Conservation (phyloP, 1,139 yeast genomes). For the Hemisphaericaspora xylanilytica region DNA sequence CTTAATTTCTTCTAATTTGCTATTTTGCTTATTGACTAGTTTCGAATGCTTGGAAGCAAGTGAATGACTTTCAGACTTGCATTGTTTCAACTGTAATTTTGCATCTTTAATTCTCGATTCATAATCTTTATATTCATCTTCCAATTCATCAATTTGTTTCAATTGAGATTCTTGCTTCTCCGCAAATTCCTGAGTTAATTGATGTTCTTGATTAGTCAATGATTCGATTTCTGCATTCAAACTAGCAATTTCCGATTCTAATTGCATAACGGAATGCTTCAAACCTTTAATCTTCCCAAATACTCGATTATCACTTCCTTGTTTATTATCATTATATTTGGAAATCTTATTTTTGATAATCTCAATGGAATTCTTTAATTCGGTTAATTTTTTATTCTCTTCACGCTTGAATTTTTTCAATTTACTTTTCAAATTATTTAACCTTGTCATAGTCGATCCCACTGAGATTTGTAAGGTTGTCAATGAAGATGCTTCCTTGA, state of each 20-base stretch:
- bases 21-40: constrained; percentile 23
- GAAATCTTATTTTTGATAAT: constrained; percentile 48
- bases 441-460: constrained; percentile 55
- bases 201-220: constrained; percentile 17
- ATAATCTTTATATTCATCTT: constrained; percentile 23
- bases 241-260: constrained; percentile 35
- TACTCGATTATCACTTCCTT: constrained; percentile 28
- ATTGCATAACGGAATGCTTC: constrained; percentile 40
- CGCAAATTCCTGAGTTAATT: constrained; percentile 19
- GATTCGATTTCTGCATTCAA: constrained; percentile 23
- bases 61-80: constrained; percentile 23
- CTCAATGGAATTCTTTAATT: constrained; percentile 59
- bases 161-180: constrained; percentile 21
- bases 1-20: constrained; percentile 26
- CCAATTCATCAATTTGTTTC: constrained; percentile 24
- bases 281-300: constrained; percentile 44
- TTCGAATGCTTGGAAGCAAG: constrained; percentile 27
- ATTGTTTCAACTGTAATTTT: constrained; percentile 22
- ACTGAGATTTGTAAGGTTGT: constrained; percentile 63
- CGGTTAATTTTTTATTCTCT: constrained; percentile 52
- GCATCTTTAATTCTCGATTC: constrained; percentile 26
- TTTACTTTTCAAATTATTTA: constrained; percentile 48
- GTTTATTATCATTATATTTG: constrained; percentile 26
- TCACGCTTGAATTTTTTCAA: constrained; percentile 63
- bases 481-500: constrained; percentile 47